A percentile compares a stretch with the other conserved stretches of the same genome.
Conservation (phyloP, 371 early-diverging fungal species). For the Mucor indicus region DNA sequence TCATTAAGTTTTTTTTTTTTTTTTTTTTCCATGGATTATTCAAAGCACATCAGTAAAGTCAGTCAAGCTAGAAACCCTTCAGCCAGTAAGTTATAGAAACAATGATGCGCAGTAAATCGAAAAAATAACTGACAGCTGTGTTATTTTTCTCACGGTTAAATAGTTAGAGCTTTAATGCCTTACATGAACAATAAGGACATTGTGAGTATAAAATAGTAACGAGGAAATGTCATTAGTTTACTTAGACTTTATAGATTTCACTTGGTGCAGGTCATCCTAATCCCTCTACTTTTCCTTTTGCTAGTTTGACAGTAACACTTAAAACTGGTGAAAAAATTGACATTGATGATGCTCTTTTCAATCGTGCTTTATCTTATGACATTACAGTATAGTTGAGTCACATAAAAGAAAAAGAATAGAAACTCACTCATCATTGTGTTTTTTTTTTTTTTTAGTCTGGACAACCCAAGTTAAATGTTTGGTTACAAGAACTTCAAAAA, state of each 20-base stretch:
- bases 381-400: constrained; percentile 39
- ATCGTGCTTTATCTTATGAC: constrained; percentile 53
- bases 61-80: constrained; percentile 42
- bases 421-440: background rate
- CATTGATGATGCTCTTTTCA: constrained; percentile 42
- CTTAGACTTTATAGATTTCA: constrained; percentile 38
- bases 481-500: constrained; percentile 62
- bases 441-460: constrained; percentile 46
- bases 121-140: too few species aligned
- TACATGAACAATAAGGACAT: constrained; percentile 38
- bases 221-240: background rate
- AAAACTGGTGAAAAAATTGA: constrained; percentile 56
- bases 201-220: constrained; percentile 18
- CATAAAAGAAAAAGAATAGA: background rate
- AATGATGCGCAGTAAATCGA: too few species aligned
- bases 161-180: constrained; percentile 31
- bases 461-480: constrained; percentile 57
- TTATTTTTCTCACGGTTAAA: background rate
- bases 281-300: constrained; percentile 69
- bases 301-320: constrained; percentile 55
- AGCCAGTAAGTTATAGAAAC: constrained; percentile 28
- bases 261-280: constrained; percentile 79
- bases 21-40: too few species aligned
- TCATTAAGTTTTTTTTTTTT: too few species aligned
- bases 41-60: constrained; percentile 32